Evolutionary conservation across 2,329 filamentous ascomycete genomes (phyloP).

Genomic region (Apiospora saccharicola): DNA sequence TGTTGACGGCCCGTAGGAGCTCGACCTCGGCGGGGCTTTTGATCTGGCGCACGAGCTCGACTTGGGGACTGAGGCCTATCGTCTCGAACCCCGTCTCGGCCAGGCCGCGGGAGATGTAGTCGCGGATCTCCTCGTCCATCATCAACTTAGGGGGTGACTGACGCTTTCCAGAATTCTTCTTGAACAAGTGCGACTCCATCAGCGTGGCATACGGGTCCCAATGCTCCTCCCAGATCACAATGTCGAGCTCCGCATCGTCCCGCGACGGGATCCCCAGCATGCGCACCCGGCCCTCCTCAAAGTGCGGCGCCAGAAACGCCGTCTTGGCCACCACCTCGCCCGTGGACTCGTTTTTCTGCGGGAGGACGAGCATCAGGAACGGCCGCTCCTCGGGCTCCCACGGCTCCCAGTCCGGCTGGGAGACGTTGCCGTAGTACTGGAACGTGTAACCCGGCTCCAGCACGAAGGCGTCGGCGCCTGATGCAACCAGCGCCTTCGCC

Average conservation of each 20-base stretch:
- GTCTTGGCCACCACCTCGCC: constrained; percentile 60
- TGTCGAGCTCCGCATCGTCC: constrained; percentile 53
- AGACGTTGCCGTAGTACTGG: constrained; percentile 68
- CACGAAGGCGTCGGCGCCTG: constrained; percentile 64
- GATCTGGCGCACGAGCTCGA: constrained; percentile 65
- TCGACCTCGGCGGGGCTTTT: constrained; percentile 64
- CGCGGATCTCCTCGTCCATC: constrained; percentile 70
- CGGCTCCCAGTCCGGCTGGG: constrained; percentile 67
- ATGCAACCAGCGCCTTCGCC: constrained; percentile 59
- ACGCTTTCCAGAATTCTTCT: no score
- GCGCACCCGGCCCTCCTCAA: constrained; percentile 66
- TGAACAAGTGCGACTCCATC: constrained; percentile 51
- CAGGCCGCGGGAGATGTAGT: constrained; percentile 67
- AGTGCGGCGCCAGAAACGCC: constrained; percentile 65
- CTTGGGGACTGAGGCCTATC: constrained; percentile 59
- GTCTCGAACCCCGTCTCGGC: constrained; percentile 61
- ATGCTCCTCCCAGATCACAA: constrained; percentile 69
- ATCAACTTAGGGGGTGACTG: constrained; percentile 57
- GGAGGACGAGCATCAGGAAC: constrained; percentile 67
- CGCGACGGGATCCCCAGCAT: constrained; percentile 65
- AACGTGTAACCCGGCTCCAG: constrained; percentile 71
- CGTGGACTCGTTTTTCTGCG: constrained; percentile 43
- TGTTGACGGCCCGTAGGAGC: constrained; percentile 68
- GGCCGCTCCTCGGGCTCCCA: constrained; percentile 72
- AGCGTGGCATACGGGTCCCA: constrained; percentile 69